These are phyloP conservation scores for Exophiala oligosperma DNA, from an alignment of 2,329 filamentous ascomycete genomes.

Conservation along the genomic window DNA sequence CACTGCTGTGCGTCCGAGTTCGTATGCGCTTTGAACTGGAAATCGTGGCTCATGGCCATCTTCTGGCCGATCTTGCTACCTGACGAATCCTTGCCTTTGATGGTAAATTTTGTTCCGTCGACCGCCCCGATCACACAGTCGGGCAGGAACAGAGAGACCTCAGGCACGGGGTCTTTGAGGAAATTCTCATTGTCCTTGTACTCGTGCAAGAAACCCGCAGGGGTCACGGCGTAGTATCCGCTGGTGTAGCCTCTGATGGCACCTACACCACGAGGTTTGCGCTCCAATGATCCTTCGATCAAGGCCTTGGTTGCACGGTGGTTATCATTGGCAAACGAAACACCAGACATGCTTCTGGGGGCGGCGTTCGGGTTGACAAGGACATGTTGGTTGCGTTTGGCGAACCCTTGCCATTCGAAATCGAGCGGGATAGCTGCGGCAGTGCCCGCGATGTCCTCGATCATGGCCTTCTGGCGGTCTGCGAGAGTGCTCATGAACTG, in stretches of 20 bases:
- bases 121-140: slow-evolving; percentile 77
- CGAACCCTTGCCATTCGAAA: slow-evolving; percentile 90
- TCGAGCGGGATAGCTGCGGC: slow-evolving; percentile 76
- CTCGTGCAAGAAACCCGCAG: slow-evolving; percentile 86
- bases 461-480: slow-evolving; percentile 77
- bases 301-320: slow-evolving; percentile 77
- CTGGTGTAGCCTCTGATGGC: slow-evolving; percentile 72
- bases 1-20: slow-evolving; percentile 79
- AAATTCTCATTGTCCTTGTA: slow-evolving; percentile 88
- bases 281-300: slow-evolving; percentile 84
- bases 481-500: slow-evolving; percentile 76
- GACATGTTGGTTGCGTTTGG: slow-evolving; percentile 66
- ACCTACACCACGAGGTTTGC: slow-evolving; percentile 85
- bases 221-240: slow-evolving; percentile 87
- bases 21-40: slow-evolving; percentile 85
- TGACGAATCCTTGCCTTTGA: slow-evolving; percentile 92
- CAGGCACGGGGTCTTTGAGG: slow-evolving; percentile 72
- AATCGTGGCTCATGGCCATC: slow-evolving; percentile 75
- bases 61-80: slow-evolving; percentile 76
- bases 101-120: slow-evolving; percentile 80
- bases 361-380: slow-evolving; percentile 77
- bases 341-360: slow-evolving; percentile 69
- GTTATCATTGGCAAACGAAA: slow-evolving; percentile 85
- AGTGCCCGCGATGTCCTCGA: slow-evolving; percentile 76
- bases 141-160: slow-evolving; percentile 87